Conservation (phyloP, 106 monocot species). For the Acorus calamus region DNA sequence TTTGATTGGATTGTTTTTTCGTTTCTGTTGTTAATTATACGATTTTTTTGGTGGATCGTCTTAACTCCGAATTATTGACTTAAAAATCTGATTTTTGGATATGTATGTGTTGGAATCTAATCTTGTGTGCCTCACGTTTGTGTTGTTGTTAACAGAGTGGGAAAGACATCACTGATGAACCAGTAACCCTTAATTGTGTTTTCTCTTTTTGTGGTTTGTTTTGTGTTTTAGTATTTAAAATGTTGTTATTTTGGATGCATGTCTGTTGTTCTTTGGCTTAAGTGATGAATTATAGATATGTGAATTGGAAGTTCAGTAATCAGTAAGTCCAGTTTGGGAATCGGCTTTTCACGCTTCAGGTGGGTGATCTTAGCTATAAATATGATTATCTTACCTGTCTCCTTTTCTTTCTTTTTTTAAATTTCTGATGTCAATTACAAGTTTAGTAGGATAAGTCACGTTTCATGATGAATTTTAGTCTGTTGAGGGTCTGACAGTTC, state of each 20-base stretch:
- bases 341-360: conserved; percentile 41
- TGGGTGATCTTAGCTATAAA: neutral
- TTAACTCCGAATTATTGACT: neutral
- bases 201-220: neutral
- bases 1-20: neutral
- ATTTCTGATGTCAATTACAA: neutral
- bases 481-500: no score
- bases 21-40: neutral
- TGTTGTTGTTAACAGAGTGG: conserved; percentile 32
- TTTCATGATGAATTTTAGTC: no score
- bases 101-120: neutral
- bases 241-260: neutral
- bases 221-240: neutral
- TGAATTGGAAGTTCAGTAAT: conserved; percentile 76
- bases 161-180: conserved; percentile 86
- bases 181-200: conserved; percentile 31
- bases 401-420: neutral
- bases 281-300: conserved; percentile 39
- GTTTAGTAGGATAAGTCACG: no score
- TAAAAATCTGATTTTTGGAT: neutral
- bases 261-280: conserved; percentile 3
- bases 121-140: neutral
- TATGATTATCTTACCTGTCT: neutral
- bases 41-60: neutral
- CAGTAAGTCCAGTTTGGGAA: conserved; percentile 77